Evolutionary conservation across 2,329 filamentous ascomycete species (phyloP).

Genomic region (Colletotrichum higginsianum): DNA sequence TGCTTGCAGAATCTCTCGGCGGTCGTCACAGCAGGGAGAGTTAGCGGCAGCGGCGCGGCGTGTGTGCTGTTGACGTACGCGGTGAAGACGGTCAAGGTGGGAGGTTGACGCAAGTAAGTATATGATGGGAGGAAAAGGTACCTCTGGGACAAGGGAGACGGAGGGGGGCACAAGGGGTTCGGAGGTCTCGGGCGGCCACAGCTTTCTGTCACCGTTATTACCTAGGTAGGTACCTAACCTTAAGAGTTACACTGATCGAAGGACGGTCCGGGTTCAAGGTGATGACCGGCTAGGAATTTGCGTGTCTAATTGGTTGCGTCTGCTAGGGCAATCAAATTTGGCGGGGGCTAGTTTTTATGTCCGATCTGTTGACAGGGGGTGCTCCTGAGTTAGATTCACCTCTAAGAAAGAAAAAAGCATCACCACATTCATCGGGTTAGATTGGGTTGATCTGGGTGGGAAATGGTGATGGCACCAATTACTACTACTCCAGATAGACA

Average conservation of each 20-base stretch:
- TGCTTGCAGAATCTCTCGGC: neutral
- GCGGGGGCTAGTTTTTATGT: neutral
- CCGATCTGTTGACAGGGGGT: constrained; percentile 2
- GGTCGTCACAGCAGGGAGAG: neutral
- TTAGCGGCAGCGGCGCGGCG: neutral
- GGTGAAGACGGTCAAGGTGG: neutral
- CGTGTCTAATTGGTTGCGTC: constrained; percentile 18
- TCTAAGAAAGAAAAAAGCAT: neutral
- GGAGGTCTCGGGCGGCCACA: constrained; percentile 35
- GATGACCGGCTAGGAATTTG: constrained; percentile 14
- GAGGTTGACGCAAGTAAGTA: constrained; percentile 1
- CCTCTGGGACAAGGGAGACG: constrained; percentile 4
- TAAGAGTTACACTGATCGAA: constrained; percentile 13
- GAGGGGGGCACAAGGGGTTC: constrained; percentile 27
- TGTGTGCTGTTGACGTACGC: neutral
- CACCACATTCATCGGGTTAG: too few species aligned
- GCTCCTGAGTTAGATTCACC: neutral
- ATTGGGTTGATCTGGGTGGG: too few species aligned
- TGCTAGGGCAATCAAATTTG: constrained; percentile 11
- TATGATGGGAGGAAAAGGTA: neutral
- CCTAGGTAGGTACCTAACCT: too few species aligned
- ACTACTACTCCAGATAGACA: too few species aligned
- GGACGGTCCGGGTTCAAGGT: constrained; percentile 14
- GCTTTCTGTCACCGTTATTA: constrained; percentile 17
- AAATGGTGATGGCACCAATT: too few species aligned